Conservation (phyloP, 2,329 filamentous ascomycete genomes). For the Pseudogymnoascus sp. region DNA sequence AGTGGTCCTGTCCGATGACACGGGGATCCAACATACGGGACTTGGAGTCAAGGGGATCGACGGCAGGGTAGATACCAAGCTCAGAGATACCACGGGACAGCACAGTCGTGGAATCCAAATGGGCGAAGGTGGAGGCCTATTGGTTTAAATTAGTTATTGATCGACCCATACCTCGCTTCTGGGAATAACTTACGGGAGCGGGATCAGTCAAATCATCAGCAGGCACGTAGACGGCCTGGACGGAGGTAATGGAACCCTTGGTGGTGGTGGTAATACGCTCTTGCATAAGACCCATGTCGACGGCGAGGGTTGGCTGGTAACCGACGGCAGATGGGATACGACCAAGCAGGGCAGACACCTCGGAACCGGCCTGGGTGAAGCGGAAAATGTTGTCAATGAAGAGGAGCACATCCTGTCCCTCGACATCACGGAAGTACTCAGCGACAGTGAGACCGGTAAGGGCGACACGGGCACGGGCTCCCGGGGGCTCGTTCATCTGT, state of each 20-base stretch:
- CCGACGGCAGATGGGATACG: conserved; percentile 99
- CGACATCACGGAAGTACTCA: conserved; percentile 70
- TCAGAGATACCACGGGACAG: conserved; percentile 99
- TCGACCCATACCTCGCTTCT: too few relatives aligned
- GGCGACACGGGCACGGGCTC: conserved; percentile 98
- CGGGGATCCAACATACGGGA: conserved; percentile 99
- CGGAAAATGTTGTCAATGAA: conserved; percentile 99
- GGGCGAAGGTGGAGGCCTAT: conserved; percentile 90
- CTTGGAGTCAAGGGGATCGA: conserved; percentile 99
- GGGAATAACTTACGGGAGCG: conserved; percentile 48
- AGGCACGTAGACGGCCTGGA: conserved; percentile 99
- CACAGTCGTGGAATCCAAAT: conserved; percentile 99
- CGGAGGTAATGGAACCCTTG: conserved; percentile 99
- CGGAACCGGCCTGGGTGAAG: conserved; percentile 99
- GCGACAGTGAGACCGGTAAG: conserved; percentile 78
- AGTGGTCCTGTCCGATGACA: conserved; percentile 97
- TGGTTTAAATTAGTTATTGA: too few relatives aligned
- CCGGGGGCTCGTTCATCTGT: conserved; percentile 99
- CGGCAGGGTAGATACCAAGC: conserved; percentile 99
- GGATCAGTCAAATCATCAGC: conserved; percentile 99
- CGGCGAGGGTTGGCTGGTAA: conserved; percentile 97
- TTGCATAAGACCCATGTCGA: conserved; percentile 99
- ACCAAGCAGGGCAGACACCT: conserved; percentile 98
- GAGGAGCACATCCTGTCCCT: conserved; percentile 93
- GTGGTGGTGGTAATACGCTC: conserved; percentile 99